Evolutionary conservation across 2,329 filamentous ascomycete species (phyloP).

Genomic region (Graphium sp.): DNA sequence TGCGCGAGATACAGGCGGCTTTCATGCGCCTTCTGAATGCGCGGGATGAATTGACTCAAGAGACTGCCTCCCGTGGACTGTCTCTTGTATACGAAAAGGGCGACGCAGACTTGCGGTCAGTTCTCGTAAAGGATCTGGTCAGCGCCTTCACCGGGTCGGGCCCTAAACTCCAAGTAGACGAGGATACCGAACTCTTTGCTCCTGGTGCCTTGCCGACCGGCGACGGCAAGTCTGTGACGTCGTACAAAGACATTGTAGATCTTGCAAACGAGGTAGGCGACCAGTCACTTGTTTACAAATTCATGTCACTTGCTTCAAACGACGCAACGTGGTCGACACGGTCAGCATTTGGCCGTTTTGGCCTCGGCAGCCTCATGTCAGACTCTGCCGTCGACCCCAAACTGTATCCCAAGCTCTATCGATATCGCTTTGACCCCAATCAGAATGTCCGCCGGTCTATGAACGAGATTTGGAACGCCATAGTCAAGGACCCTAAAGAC

Average conservation of each 20-base stretch:
- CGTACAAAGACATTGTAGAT: conserved; percentile 95
- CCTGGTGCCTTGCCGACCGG: conserved; percentile 79
- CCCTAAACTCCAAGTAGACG: conserved; percentile 63
- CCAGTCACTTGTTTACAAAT: conserved; percentile 89
- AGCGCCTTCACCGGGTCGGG: conserved; percentile 71
- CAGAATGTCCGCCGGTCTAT: conserved; percentile 84
- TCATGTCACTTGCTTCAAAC: conserved; percentile 94
- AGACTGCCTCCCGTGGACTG: conserved; percentile 80
- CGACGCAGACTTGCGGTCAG: conserved; percentile 60
- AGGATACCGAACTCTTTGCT: conserved; percentile 87
- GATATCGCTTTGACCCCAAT: conserved; percentile 92
- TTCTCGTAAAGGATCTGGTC: conserved; percentile 75
- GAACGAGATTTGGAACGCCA: conserved; percentile 92
- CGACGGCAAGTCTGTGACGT: conserved; percentile 77
- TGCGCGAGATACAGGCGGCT: conserved; percentile 67
- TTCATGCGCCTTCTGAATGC: conserved; percentile 82
- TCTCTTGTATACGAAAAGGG: conserved; percentile 91
- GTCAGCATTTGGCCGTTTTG: conserved; percentile 87
- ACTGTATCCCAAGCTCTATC: conserved; percentile 84
- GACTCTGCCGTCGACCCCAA: conserved; percentile 82
- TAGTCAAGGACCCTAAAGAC: conserved; percentile 74
- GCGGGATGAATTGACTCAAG: conserved; percentile 86
- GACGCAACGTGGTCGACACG: conserved; percentile 96
- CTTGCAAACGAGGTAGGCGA: conserved; percentile 94
- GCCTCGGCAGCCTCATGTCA: conserved; percentile 78